Percentiles rank a stretch among this genome's conserved stretches.
Evolutionary conservation across 768 basidiomycete species (phyloP).

Genomic region (Termitomyces titanicus): DNA sequence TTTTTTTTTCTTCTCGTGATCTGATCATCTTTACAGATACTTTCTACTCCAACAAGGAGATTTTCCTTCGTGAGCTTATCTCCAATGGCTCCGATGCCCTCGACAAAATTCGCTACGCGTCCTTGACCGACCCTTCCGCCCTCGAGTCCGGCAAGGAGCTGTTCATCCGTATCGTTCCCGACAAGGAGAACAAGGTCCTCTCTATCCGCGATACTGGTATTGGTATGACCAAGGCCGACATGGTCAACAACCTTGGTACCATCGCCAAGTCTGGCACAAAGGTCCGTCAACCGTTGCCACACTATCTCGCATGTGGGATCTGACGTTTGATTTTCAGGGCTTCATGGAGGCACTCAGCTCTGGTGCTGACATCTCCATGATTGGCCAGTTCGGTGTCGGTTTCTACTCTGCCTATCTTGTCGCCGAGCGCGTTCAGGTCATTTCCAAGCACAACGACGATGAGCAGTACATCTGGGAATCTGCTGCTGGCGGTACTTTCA

Average conservation of each 20-base stretch:
- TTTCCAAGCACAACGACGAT: constrained; percentile 99
- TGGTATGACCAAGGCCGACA: constrained; percentile 99
- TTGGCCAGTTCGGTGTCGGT: constrained; percentile 99
- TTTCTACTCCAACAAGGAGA: constrained; percentile 99
- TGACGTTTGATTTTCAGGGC: constrained; percentile 48
- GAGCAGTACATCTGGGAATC: constrained; percentile 99
- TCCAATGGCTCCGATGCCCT: constrained; percentile 98
- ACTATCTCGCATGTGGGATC: background rate
- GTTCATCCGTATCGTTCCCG: constrained; percentile 89
- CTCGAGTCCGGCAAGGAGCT: constrained; percentile 93
- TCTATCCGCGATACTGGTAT: constrained; percentile 93
- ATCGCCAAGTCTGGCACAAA: constrained; percentile 95
- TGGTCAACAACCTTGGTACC: constrained; percentile 98
- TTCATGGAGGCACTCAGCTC: constrained; percentile 99
- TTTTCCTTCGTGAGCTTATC: constrained; percentile 98
- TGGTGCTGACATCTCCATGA: constrained; percentile 92
- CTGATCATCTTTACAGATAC: constrained; percentile 59
- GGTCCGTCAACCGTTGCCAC: constrained; percentile 34
- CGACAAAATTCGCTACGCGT: constrained; percentile 98
- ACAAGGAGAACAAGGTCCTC: constrained; percentile 94
- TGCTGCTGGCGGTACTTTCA: constrained; percentile 99
- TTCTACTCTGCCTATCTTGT: constrained; percentile 99
- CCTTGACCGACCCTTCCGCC: constrained; percentile 86
- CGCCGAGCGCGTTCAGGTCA: constrained; percentile 96
- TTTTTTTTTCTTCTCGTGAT: constrained; percentile 1